These are phyloP conservation scores for Dalechampia spathulata DNA, from an alignment of 441 rosid species.

Conservation along the genomic window DNA sequence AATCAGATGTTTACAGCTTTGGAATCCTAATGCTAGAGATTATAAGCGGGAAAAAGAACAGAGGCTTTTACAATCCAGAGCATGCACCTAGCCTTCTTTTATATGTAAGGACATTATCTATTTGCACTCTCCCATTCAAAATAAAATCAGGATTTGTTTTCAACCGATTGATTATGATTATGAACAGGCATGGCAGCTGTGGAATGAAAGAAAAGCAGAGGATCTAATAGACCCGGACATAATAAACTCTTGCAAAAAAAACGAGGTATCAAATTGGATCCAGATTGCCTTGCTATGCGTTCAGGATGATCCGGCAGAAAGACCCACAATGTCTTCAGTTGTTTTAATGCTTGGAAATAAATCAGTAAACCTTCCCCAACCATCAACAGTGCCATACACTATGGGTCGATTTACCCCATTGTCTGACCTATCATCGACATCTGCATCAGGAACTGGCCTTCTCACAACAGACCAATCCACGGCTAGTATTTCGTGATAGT, in stretches of 20 bases:
- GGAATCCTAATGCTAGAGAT: slow-evolving; percentile 18
- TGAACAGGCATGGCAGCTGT: slow-evolving; percentile 26
- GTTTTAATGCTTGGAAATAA: slow-evolving; percentile 63
- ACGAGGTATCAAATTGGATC: slow-evolving; percentile 49
- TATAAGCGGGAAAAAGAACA: slow-evolving; percentile 14
- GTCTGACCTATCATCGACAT: no score
- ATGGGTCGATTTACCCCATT: no score
- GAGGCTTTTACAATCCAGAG: slow-evolving; percentile 1
- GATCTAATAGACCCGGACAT: no score
- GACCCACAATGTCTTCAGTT: slow-evolving; percentile 52
- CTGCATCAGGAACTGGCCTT: no score
- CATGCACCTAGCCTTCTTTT: background rate
- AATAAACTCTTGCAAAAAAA: slow-evolving; percentile 14
- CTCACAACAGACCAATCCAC: no score
- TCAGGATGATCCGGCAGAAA: slow-evolving; percentile 41
- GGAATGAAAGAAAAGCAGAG: no score
- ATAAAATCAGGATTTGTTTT: no score
- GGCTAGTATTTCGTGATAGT: no score
- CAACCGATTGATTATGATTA: no score
- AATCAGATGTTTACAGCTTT: slow-evolving; percentile 23
- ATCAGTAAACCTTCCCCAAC: no score
- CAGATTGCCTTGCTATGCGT: slow-evolving; percentile 56
- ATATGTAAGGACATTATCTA: slow-evolving; percentile 9
- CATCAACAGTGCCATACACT: no score
- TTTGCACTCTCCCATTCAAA: no score